A percentile compares a stretch with the other conserved stretches of the same genome.
Evolutionary conservation across 345 rosid species (phyloP).

Genomic region (Passiflora organensis): DNA sequence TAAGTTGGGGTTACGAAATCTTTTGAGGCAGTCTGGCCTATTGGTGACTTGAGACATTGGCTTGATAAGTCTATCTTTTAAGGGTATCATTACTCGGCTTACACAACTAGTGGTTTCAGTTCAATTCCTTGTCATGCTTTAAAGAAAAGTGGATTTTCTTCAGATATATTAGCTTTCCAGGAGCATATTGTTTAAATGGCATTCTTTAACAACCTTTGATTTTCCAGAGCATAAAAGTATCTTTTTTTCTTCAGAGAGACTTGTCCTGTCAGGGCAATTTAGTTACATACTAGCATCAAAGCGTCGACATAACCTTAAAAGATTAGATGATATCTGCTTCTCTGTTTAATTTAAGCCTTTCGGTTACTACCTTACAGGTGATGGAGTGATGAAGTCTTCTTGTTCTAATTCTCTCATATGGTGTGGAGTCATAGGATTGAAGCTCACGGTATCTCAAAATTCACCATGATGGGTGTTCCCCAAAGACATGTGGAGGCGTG

Average conservation of each 20-base stretch:
- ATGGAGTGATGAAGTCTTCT: conserved; percentile 40
- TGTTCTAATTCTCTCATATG: conserved; percentile 22
- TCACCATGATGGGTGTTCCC: conserved; percentile 39
- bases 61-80: too few species aligned
- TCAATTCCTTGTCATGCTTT: background rate
- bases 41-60: too few species aligned
- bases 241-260: too few species aligned
- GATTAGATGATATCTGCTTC: too few species aligned
- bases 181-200: background rate
- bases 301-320: too few species aligned
- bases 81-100: too few species aligned
- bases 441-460: conserved; percentile 10
- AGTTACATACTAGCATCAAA: too few species aligned
- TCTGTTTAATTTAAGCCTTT: conserved; percentile 1
- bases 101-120: background rate
- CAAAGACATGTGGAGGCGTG: conserved; percentile 48
- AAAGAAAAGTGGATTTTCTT: too few species aligned
- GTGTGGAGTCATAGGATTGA: conserved; percentile 15
- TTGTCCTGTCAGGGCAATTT: too few species aligned
- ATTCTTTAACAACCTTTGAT: background rate
- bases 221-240: background rate
- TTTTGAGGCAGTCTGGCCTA: too few species aligned
- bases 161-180: background rate
- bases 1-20: background rate
- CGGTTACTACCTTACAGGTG: conserved; percentile 11